Conservation (phyloP, 2,329 filamentous ascomycete species). For the Apiospora koreana region DNA sequence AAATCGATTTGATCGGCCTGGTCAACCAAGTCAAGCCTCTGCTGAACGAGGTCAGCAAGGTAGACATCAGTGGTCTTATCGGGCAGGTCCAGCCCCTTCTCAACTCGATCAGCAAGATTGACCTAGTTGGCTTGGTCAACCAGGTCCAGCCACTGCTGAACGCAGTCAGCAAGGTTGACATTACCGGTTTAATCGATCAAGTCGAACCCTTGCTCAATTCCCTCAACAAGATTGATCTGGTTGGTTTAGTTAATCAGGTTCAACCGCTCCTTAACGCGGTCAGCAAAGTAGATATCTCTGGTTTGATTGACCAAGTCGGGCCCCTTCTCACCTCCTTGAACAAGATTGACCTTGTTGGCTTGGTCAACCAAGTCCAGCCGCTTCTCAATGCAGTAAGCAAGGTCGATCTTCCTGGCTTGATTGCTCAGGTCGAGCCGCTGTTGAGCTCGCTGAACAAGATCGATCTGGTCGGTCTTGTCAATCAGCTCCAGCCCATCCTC, state of each 20-base stretch:
- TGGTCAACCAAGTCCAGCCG: slow-evolving; percentile 36
- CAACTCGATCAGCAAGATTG: slow-evolving; percentile 28
- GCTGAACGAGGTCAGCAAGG: slow-evolving; percentile 22
- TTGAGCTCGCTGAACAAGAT: slow-evolving; percentile 37
- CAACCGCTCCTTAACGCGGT: neutral
- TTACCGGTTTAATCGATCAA: slow-evolving; percentile 35
- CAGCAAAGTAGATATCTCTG: slow-evolving; percentile 32
- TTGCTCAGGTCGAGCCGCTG: slow-evolving; percentile 37
- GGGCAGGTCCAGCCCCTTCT: slow-evolving; percentile 33
- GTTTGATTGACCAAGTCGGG: slow-evolving; percentile 30
- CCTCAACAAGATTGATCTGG: slow-evolving; percentile 32
- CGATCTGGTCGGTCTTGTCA: slow-evolving; percentile 36
- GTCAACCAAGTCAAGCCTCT: slow-evolving; percentile 21
- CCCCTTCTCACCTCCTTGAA: slow-evolving; percentile 30
- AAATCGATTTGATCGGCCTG: no score
- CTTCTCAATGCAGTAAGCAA: slow-evolving; percentile 26
- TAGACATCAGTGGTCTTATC: slow-evolving; percentile 36
- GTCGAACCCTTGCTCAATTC: slow-evolving; percentile 37
- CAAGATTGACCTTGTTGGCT: slow-evolving; percentile 23
- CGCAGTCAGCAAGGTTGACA: slow-evolving; percentile 31
- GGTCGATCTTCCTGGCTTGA: slow-evolving; percentile 38
- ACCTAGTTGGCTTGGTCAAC: slow-evolving; percentile 31
- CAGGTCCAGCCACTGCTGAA: slow-evolving; percentile 26
- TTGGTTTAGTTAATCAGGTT: slow-evolving; percentile 12
- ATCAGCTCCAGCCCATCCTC: slow-evolving; percentile 38